Base-by-base conservation (phyloP, 176 grass and related monocot genomes). In the Oryza brachyantha region DNA sequence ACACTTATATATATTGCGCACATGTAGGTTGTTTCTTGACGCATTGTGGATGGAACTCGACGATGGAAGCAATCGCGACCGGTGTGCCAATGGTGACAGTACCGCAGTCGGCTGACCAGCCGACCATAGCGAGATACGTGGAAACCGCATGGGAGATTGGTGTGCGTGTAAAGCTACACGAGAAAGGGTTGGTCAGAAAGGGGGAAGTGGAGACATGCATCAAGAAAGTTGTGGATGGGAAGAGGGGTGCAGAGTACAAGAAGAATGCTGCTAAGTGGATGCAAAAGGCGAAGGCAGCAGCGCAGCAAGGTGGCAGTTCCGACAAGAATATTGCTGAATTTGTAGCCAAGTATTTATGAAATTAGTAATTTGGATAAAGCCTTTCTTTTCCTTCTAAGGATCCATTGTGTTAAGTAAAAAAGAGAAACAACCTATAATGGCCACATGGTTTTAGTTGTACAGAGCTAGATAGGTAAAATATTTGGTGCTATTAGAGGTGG, bases 31-130 rank as follows among this genome's bases (percentile, higher is more conserved):
- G 90, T 50, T 89, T 93, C 35, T 63, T 86, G 2, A 86, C 86
- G 5, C 90, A 92, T 0, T 92, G 86, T 1, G 83, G 90, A 3
- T 92, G 90, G 86, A 92, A 92, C 61, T 92, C 86, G 0, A 89
- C 77, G 2, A 8, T 73, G 0, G 85, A 88, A 29, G 85, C 61
- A 7, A 67, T 91, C 11, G 79, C 3, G 25, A 21, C 25, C 0
- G 89, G 60, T 0, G 66, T 87, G 52, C 83, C 86, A 3, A 57
- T 86, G 71, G 76, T 89, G 3, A 66, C 41, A 24, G 39, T 86
- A 60, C 86, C 83, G 8, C 59, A 76, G 0, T 92, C 64, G 75
- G 66, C 90, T 0, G 90, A 92, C 75, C 86, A 92, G 42, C 64
- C 61, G 3, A 89, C 59, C 41, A 79, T 29, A 10, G 64, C 81